A percentile compares a stretch with the other conserved stretches of the same genome.
Conservation (phyloP, 106 monocot species). For the Narthecium ossifragum region DNA sequence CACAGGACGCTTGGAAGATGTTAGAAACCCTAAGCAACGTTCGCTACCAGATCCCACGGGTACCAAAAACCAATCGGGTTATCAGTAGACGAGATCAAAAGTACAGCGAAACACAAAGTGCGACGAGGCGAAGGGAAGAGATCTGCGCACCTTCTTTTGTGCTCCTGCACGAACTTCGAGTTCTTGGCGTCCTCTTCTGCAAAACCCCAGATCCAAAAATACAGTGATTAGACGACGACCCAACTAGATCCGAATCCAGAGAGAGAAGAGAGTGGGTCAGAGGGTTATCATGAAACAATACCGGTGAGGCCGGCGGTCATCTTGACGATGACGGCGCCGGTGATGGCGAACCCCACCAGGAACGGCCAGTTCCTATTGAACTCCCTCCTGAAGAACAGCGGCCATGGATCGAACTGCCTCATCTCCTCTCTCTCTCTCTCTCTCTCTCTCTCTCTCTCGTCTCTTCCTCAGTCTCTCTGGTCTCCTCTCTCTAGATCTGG, state of each 20-base stretch:
- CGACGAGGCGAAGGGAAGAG: too few species aligned
- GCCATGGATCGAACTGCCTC: slow-evolving; percentile 67
- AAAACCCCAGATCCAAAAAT: too few species aligned
- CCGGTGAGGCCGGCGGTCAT: slow-evolving; percentile 40
- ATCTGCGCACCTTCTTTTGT: too few species aligned
- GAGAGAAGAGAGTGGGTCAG: neutral
- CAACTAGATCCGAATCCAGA: too few species aligned
- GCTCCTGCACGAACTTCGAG: slow-evolving; percentile 44
- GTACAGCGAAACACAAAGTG: too few species aligned
- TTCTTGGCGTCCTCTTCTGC: slow-evolving; percentile 63
- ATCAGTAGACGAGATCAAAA: too few species aligned
- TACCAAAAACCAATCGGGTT: too few species aligned
- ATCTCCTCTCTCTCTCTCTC: slow-evolving; percentile 12
- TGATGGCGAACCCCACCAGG: slow-evolving; percentile 49
- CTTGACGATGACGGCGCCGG: slow-evolving; percentile 45
- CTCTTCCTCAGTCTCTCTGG: neutral
- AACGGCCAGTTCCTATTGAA: slow-evolving; percentile 48
- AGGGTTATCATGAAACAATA: neutral
- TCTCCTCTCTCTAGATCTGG: neutral
- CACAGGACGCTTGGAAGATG: too few species aligned
- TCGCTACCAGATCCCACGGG: too few species aligned
- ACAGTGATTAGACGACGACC: neutral
- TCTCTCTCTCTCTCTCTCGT: neutral
- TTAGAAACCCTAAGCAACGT: too few species aligned
- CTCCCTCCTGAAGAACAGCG: slow-evolving; percentile 52